Percentiles rank a stretch among this genome's conserved stretches.
Conservation (phyloP, 768 basidiomycete species). For the Leccinum aurantiacum region DNA sequence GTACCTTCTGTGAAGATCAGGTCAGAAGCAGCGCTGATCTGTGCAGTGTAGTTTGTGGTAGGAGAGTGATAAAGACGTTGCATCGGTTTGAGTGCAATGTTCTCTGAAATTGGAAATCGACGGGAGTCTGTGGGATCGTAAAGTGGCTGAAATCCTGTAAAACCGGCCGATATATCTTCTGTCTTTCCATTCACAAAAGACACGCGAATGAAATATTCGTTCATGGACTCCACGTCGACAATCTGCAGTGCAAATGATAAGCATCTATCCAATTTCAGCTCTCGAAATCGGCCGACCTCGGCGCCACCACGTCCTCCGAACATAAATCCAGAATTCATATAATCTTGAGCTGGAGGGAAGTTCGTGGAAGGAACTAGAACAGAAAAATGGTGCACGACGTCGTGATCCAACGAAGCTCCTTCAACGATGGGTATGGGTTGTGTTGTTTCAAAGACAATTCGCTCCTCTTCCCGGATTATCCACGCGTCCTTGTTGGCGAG, state of each 20-base stretch:
- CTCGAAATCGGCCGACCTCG: background rate
- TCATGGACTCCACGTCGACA: background rate
- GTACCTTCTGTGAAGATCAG: background rate
- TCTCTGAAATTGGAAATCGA: background rate
- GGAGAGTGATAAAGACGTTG: background rate
- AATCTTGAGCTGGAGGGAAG: conserved; percentile 16
- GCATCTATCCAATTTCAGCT: background rate
- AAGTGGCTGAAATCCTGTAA: conserved; percentile 9
- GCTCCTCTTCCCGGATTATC: conserved; percentile 21
- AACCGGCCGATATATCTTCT: conserved; percentile 7
- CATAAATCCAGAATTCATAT: background rate
- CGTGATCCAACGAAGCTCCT: background rate
- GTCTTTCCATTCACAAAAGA: conserved; percentile 4
- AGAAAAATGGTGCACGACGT: conserved; percentile 12
- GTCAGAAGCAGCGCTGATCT: background rate
- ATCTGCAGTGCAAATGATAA: background rate
- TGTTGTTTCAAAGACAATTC: conserved; percentile 16
- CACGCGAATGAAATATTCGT: conserved; percentile 13
- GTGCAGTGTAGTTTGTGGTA: background rate
- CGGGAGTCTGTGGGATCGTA: background rate
- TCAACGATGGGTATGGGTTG: background rate
- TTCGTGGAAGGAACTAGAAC: conserved; percentile 26
- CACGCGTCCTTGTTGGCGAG: conserved; percentile 16
- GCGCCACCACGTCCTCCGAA: background rate
- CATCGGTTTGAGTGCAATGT: background rate